Evolutionary conservation across 768 basidiomycete species (phyloP).

Genomic region (Pleurotus djamor): DNA sequence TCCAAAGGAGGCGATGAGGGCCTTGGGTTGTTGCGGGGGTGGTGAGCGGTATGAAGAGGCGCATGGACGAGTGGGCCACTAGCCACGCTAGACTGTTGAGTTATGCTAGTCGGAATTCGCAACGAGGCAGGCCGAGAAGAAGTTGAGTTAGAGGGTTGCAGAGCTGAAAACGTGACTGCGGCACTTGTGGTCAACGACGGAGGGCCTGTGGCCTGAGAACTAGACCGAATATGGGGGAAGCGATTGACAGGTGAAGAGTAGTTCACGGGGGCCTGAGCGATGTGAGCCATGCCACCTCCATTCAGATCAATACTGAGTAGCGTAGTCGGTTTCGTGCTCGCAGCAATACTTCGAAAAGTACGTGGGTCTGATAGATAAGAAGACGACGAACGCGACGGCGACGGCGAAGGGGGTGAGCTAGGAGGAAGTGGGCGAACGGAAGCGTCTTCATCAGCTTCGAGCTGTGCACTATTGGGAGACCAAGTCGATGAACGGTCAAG

Average conservation of each 20-base stretch:
- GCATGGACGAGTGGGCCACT: constrained; percentile 59
- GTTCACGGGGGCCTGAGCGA: constrained; percentile 79
- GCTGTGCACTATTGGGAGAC: constrained; percentile 65
- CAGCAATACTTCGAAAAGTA: constrained; percentile 80
- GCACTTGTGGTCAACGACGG: constrained; percentile 43
- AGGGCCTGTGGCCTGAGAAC: constrained; percentile 49
- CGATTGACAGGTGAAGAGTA: constrained; percentile 52
- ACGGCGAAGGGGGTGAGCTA: constrained; percentile 83
- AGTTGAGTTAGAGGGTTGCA: constrained; percentile 39
- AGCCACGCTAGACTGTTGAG: constrained; percentile 19
- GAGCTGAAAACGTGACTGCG: constrained; percentile 73
- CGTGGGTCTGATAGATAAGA: constrained; percentile 80
- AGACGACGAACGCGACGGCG: constrained; percentile 80
- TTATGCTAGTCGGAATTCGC: constrained; percentile 27
- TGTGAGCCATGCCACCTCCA: constrained; percentile 79
- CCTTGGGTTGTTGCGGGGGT: constrained; percentile 94
- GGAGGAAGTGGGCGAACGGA: constrained; percentile 89
- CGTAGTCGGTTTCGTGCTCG: constrained; percentile 94
- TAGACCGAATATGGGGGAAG: constrained; percentile 59
- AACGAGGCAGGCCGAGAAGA: constrained; percentile 42
- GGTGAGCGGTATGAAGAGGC: constrained; percentile 87
- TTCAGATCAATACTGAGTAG: constrained; percentile 85
- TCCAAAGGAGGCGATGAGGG: constrained; percentile 89
- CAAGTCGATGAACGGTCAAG: constrained; percentile 70
- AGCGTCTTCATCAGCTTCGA: constrained; percentile 94